Base-by-base conservation (phyloP, 805 yeast genomes). In the Candida sonorensis region DNA sequence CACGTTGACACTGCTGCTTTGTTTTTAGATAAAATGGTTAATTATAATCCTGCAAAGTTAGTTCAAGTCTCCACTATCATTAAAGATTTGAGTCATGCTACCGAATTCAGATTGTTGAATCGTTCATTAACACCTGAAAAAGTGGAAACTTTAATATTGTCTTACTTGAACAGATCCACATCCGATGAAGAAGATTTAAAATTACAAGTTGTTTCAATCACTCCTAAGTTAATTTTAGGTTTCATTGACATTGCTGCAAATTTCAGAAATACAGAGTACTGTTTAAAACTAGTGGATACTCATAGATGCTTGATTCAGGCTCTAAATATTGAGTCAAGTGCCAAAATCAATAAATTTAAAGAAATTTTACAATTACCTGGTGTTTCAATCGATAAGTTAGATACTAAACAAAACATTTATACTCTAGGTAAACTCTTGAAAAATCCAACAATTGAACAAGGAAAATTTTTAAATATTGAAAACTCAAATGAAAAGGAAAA, bases 351-450 rank as follows among this genome's bases (percentile, higher is more conserved):
- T 33, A 60, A 61, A 37, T 66, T 72, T 45, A 77, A 77, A 35
- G 86, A 82, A 55, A 63, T 82, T 33, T 65, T 82, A 38, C 97
- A 92, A 63, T 68, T 90, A 41, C 96, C 96, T 20, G 75, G 74
- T 36, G 84, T 83, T 24, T 67, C 75, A 38, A 46, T 62, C 10
- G 59, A 67, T 24, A 59, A 62, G 14, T 46, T 82, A 30, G 72
- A 71, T 37, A 75, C 75, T 39, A 50, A 75, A 27, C 47, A 48
- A 37, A 55, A 60, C n/a, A 61, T 81, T 29, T 64, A 67, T 34
- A 81, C 81, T 38, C 51, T 83, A 30, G 88, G 92, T 30, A 83
- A 81, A 53, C 59, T 83, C 31, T 66, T 81, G 40, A 75, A 81
- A 10, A 59, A 73, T 30, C 58, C 74, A n/a, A 66, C 70, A 29